These are phyloP conservation scores for Rhytidiadelphus loreus DNA, from an alignment of 225 moss, liverwort and hornwort species.

Conservation along the genomic window DNA sequence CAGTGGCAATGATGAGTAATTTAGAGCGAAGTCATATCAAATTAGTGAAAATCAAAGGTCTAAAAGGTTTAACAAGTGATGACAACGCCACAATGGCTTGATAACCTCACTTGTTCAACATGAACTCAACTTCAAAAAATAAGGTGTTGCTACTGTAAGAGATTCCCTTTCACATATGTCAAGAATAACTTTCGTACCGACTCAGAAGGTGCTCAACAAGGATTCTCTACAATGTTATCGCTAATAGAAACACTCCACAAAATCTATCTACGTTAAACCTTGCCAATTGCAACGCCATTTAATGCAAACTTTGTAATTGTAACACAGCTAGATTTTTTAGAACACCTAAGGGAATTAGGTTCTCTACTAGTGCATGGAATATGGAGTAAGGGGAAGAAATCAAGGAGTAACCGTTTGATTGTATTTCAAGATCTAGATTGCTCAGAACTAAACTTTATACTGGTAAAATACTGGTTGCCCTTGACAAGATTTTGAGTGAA, in stretches of 20 bases:
- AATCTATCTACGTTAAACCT: background rate
- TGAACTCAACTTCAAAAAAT: background rate
- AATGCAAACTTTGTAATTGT: background rate
- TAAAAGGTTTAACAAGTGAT: background rate
- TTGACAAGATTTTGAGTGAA: background rate
- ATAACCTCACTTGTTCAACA: background rate
- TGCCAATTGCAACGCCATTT: background rate
- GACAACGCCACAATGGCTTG: rapidly evolving
- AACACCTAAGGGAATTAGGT: background rate
- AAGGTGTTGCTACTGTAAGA: background rate
- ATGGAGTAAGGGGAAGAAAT: background rate
- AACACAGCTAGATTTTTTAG: background rate
- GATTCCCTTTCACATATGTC: background rate
- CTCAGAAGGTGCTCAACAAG: background rate
- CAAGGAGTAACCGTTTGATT: background rate
- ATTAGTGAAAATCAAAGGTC: background rate
- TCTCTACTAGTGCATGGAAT: background rate
- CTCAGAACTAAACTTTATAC: background rate
- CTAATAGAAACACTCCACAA: background rate
- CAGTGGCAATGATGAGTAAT: background rate
- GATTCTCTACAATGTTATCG: background rate
- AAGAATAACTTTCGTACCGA: background rate
- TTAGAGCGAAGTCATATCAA: background rate
- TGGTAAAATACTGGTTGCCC: background rate
- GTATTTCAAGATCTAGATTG: background rate